Evolutionary conservation across 495 filamentous ascomycete genomes (phyloP).

Genomic region (Elasticomyces elasticus): DNA sequence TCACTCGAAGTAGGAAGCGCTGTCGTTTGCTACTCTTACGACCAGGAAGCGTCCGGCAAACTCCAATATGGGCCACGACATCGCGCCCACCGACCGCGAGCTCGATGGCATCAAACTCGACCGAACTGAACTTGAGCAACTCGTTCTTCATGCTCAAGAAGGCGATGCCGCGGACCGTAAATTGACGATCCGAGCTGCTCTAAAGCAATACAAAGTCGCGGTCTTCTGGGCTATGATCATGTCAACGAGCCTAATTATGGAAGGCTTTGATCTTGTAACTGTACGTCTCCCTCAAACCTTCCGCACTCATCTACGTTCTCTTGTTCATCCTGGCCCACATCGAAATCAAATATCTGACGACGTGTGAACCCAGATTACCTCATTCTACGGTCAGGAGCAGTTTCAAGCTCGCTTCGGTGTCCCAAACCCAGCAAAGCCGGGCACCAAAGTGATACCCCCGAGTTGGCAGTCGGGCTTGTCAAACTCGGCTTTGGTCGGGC

Average conservation of each 20-base stretch:
- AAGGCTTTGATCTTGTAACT: slow-evolving; percentile 14
- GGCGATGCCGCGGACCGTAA: neutral
- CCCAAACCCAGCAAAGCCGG: slow-evolving; percentile 5
- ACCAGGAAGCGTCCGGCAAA: too few species aligned
- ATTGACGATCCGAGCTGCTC: neutral
- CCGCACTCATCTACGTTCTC: neutral
- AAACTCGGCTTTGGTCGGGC: slow-evolving; percentile 50
- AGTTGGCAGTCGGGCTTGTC: slow-evolving; percentile 35
- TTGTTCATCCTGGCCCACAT: neutral
- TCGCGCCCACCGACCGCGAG: neutral
- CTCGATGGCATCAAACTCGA: neutral
- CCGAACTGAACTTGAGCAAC: neutral
- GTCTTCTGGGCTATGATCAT: slow-evolving; percentile 10
- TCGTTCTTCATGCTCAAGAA: neutral
- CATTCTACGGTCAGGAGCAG: slow-evolving; percentile 5
- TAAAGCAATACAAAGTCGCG: slow-evolving; percentile 9
- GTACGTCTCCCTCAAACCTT: neutral
- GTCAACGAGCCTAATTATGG: slow-evolving; percentile 11
- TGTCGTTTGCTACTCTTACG: too few species aligned
- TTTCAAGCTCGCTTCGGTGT: neutral
- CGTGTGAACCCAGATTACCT: neutral
- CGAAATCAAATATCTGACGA: too few species aligned
- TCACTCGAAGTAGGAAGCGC: too few species aligned
- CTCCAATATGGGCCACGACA: neutral
- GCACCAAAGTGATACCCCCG: slow-evolving; percentile 17